A percentile compares a stretch with the other conserved stretches of the same genome.
phyloP scores from a whole-genome alignment of 495 filamentous ascomycete genomes.

The Penicillium paradoxum region DNA sequence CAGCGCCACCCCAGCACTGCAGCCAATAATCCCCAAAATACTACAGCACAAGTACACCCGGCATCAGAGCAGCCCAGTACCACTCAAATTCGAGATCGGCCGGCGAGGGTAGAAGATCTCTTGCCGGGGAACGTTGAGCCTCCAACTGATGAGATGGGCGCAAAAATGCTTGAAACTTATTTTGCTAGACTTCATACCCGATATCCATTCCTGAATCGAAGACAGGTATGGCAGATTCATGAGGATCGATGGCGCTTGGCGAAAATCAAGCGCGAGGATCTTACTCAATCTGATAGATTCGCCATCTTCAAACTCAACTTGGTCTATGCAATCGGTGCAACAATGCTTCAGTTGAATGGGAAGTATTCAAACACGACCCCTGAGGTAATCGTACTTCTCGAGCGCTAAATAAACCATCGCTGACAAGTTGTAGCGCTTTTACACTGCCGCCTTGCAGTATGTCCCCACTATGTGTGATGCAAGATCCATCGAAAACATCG shows the following conservation, averaged over 20 bases:
- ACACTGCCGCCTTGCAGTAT: constrained; percentile 46
- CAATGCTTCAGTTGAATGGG: constrained; percentile 45
- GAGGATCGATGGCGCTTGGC: constrained; percentile 40
- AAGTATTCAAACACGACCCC: constrained; percentile 42
- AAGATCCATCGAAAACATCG: constrained; percentile 48
- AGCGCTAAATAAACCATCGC: background rate
- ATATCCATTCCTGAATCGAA: constrained; percentile 49
- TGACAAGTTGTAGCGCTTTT: constrained; percentile 34
- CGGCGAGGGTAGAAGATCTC: constrained; percentile 35
- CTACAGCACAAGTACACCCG: background rate
- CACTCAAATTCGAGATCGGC: constrained; percentile 17
- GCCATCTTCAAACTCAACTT: constrained; percentile 50
- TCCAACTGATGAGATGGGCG: constrained; percentile 46
- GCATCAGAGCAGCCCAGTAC: constrained; percentile 7
- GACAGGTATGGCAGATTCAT: constrained; percentile 41
- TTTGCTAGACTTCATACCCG: constrained; percentile 42
- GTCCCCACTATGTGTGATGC: constrained; percentile 47
- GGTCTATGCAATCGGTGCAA: constrained; percentile 50
- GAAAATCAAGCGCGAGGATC: constrained; percentile 37
- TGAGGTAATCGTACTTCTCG: constrained; percentile 25
- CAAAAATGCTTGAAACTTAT: constrained; percentile 43
- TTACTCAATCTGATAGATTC: constrained; percentile 38
- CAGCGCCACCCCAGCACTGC: constrained; percentile 15
- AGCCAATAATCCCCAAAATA: constrained; percentile 1
- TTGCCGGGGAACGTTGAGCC: constrained; percentile 42